phyloP scores from a whole-genome alignment of 2,329 filamentous ascomycete genomes.

The Colletotrichum phormii region DNA sequence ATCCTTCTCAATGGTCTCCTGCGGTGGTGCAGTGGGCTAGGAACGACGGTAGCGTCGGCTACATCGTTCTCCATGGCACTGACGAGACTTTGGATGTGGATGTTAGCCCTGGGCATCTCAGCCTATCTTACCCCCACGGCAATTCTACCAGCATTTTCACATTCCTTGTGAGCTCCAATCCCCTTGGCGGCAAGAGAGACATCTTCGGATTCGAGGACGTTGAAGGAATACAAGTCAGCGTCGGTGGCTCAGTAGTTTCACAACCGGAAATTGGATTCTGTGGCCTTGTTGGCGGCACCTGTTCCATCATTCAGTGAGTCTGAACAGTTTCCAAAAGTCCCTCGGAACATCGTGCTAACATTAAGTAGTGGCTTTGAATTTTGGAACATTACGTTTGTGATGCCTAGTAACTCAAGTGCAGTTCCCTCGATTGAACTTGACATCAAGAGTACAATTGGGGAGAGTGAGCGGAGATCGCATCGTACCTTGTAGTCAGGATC shows the following conservation, averaged over 20 bases:
- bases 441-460: neutral
- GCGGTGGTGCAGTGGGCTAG: slow-evolving; percentile 67
- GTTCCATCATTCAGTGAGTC: slow-evolving; percentile 25
- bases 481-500: too few species aligned
- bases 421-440: neutral
- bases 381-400: slow-evolving; percentile 54
- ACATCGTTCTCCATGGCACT: slow-evolving; percentile 49
- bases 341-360: neutral
- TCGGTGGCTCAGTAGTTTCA: slow-evolving; percentile 55
- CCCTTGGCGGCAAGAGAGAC: slow-evolving; percentile 53
- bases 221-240: slow-evolving; percentile 56
- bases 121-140: slow-evolving; percentile 64
- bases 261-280: slow-evolving; percentile 15
- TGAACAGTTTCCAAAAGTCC: too few species aligned
- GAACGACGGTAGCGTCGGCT: slow-evolving; percentile 50
- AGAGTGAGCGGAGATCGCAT: neutral
- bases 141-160: slow-evolving; percentile 60
- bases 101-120: slow-evolving; percentile 55
- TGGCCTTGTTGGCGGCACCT: slow-evolving; percentile 20
- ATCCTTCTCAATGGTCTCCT: slow-evolving; percentile 66
- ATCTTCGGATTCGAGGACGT: slow-evolving; percentile 59
- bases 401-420: slow-evolving; percentile 47
- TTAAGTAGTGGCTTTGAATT: slow-evolving; percentile 16
- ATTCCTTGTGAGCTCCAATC: slow-evolving; percentile 59
- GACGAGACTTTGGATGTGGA: slow-evolving; percentile 52